Evolutionary conservation across 1,284 basidiomycete species (phyloP).

Genomic region (Microbotryum intermedium): DNA sequence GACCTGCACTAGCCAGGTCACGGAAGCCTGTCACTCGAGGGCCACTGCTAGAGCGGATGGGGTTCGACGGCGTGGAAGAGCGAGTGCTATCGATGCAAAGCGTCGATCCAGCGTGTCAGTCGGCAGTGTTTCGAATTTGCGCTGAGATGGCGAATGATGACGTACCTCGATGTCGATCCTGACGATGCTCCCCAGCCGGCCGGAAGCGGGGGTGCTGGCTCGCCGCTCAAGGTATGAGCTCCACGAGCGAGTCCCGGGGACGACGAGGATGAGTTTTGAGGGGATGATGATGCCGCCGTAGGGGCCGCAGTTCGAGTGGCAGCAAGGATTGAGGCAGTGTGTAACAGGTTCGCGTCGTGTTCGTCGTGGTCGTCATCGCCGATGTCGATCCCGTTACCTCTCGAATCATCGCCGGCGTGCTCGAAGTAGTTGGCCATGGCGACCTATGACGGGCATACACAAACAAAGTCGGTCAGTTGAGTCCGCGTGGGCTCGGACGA

Average conservation of each 20-base stretch:
- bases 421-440: slow-evolving; percentile 41
- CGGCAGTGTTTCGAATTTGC: neutral
- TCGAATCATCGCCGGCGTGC: slow-evolving; percentile 22
- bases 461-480: neutral
- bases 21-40: slow-evolving; percentile 40
- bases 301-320: neutral
- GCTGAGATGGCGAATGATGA: neutral
- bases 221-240: slow-evolving; percentile 39
- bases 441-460: slow-evolving; percentile 16
- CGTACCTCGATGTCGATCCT: neutral
- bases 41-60: slow-evolving; percentile 12
- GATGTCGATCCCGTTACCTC: slow-evolving; percentile 14
- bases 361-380: slow-evolving; percentile 12
- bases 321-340: neutral
- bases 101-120: neutral
- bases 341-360: neutral
- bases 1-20: slow-evolving; percentile 31
- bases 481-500: neutral
- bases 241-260: neutral
- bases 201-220: slow-evolving; percentile 33
- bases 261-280: neutral
- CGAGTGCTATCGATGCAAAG: slow-evolving; percentile 5
- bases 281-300: neutral
- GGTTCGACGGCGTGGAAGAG: slow-evolving; percentile 12
- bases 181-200: slow-evolving; percentile 26